These are phyloP conservation scores for Colletotrichum sp. DNA, from an alignment of 2,329 filamentous ascomycete genomes.

Conservation along the genomic window DNA sequence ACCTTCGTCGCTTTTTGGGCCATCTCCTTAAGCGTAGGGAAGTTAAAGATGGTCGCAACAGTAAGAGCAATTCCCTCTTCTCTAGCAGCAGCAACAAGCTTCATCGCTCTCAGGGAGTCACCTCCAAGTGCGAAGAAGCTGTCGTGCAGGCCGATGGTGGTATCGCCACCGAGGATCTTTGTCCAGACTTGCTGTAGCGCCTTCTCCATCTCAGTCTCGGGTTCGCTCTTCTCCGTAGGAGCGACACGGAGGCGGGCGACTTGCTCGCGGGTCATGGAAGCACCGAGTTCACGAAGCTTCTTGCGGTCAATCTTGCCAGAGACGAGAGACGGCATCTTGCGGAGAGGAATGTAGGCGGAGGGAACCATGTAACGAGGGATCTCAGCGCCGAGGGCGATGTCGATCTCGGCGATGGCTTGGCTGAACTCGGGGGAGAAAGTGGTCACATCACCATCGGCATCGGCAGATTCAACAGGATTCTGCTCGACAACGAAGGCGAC, in stretches of 20 bases:
- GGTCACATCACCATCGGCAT: constrained; percentile 24
- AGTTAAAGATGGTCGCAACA: constrained; percentile 51
- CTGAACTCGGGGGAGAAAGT: constrained; percentile 37
- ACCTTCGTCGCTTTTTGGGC: constrained; percentile 36
- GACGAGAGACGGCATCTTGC: constrained; percentile 50
- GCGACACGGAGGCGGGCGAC: constrained; percentile 38
- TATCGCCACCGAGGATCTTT: constrained; percentile 39
- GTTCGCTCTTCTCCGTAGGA: constrained; percentile 36
- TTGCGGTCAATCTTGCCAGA: constrained; percentile 57
- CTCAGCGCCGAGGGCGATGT: constrained; percentile 35
- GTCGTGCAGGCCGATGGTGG: constrained; percentile 39
- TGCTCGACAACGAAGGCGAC: constrained; percentile 49
- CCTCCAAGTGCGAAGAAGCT: constrained; percentile 55
- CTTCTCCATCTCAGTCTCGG: constrained; percentile 42
- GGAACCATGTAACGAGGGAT: constrained; percentile 55
- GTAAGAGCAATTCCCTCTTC: constrained; percentile 43
- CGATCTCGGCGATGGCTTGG: constrained; percentile 33
- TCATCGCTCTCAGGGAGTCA: constrained; percentile 59
- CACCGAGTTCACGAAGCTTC: constrained; percentile 49
- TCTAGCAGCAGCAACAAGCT: constrained; percentile 48
- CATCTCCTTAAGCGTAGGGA: constrained; percentile 50
- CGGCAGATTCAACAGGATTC: constrained; percentile 27
- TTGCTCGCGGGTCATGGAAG: constrained; percentile 44
- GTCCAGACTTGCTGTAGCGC: constrained; percentile 42
- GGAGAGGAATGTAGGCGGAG: constrained; percentile 49